Base-by-base conservation (phyloP, 2,329 filamentous ascomycete genomes). In the Alternaria alternata region DNA sequence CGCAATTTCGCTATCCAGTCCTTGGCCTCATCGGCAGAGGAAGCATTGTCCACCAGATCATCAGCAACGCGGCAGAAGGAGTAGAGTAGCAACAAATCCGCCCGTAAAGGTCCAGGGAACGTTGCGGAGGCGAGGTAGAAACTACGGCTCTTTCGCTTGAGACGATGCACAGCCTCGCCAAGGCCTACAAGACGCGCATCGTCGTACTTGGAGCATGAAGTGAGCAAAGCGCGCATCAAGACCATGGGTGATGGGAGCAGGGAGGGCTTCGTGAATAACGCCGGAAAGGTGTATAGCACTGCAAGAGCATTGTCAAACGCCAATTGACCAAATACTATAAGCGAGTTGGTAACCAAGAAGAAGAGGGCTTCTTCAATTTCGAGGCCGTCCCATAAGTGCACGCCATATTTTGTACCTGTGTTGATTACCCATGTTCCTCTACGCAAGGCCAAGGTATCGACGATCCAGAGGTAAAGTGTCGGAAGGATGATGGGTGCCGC, bases 321-420 rank as follows among this genome's bases (percentile, higher is more conserved):
- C 1, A 88, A 80, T 24, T 90, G 79, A 1, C 90, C 90, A 71
- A 89, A 88, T 0, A 92, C 88, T 56, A 93, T 88, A 20, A 93
- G 78, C 0, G 80, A 81, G 72, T 93, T 93, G 2, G 89, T 92
- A 4, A 86, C 77, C 4, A 92, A 79, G 75, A 93, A 93, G 80
- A 93, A 93, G 7, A 90, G 66, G 0, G 89, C 90, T 73, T 93
- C 91, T 78, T 93, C 91, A 20, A 92, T 82, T 51, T 93, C 91
- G 30, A 93, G 76, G 7, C 84, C 84, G 2, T 86, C 84, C 84
- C 88, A 92, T 0, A 92, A 65, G 48, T 87, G 82, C 39, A 86
- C 70, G 0, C 85, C 87, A 11, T 90, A 82, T 69, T 92, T 92
- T 0, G 90, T 93, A 0, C 86, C 87, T 5, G 82, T 80, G 61